Evolutionary conservation across 2,329 filamentous ascomycete species (phyloP).

Genomic region (Penicillium italicum): DNA sequence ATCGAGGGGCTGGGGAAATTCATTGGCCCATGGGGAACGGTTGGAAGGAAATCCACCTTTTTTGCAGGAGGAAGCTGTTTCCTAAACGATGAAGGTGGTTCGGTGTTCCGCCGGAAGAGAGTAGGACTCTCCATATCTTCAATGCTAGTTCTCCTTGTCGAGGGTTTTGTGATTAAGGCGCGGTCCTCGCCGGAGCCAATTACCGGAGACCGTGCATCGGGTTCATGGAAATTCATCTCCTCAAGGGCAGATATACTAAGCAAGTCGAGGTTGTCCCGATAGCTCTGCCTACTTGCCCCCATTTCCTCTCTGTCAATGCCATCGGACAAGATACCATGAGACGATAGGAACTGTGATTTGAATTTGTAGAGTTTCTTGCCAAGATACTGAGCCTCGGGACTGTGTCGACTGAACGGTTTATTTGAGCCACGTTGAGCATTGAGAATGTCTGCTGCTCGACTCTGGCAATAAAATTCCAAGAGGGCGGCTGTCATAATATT

Average conservation of each 20-base stretch:
- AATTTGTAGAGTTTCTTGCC: conserved; percentile 42
- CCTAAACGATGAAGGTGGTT: conserved; percentile 12
- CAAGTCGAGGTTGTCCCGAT: conserved; percentile 43
- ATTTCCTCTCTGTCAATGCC: conserved; percentile 41
- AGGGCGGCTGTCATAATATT: conserved; percentile 44
- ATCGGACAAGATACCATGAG: conserved; percentile 40
- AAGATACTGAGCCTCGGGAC: conserved; percentile 42
- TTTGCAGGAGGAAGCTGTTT: conserved; percentile 16
- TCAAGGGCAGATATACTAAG: conserved; percentile 40
- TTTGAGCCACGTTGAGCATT: conserved; percentile 38
- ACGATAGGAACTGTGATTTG: conserved; percentile 43
- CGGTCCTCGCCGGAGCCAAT: conserved; percentile 23
- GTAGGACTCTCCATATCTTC: conserved; percentile 13
- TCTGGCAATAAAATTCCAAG: conserved; percentile 46
- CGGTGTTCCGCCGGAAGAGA: conserved; percentile 13
- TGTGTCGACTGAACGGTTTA: conserved; percentile 39
- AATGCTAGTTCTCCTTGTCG: conserved; percentile 11
- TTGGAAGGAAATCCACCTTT: conserved; percentile 20
- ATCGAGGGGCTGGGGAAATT: conserved; percentile 23
- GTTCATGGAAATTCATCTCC: conserved; percentile 29
- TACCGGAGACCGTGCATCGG: conserved; percentile 14
- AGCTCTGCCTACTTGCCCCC: conserved; percentile 37
- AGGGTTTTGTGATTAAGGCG: conserved; percentile 21
- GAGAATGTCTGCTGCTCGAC: conserved; percentile 44
- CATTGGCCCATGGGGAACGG: conserved; percentile 24